phyloP scores from a whole-genome alignment of 106 monocot species.

The Amphibolis antarctica region DNA sequence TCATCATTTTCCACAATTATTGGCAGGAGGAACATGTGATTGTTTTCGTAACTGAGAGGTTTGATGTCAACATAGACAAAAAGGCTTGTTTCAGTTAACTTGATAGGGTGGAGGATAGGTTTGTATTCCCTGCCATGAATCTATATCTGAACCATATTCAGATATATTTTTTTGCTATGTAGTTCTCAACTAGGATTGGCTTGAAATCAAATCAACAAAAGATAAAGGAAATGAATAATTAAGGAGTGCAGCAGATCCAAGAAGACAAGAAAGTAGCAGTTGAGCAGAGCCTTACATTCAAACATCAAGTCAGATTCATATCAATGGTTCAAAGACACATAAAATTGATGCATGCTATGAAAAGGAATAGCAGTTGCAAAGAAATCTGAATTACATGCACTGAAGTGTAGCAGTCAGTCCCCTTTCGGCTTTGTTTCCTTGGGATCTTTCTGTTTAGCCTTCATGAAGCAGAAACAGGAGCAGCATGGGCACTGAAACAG shows the following conservation, averaged over 20 bases:
- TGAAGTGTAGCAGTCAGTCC: slow-evolving; percentile 10
- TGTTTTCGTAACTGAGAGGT: too few species aligned
- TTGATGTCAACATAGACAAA: not conserved
- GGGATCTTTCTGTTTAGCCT: slow-evolving; percentile 22
- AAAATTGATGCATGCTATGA: not conserved
- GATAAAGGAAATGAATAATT: slow-evolving; percentile 62
- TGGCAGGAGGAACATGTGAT: too few species aligned
- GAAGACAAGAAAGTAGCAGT: slow-evolving; percentile 7
- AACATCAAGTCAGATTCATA: not conserved
- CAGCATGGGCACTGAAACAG: slow-evolving; percentile 49
- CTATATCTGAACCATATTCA: not conserved
- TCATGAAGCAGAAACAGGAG: slow-evolving; percentile 57
- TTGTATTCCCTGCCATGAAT: not conserved
- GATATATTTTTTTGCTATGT: slow-evolving; percentile 12
- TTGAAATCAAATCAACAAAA: slow-evolving; percentile 58
- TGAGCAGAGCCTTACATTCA: not conserved
- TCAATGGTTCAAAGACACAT: not conserved
- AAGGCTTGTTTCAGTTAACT: not conserved
- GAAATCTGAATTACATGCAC: not conserved
- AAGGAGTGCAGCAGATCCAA: slow-evolving; percentile 4
- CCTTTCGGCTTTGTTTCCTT: slow-evolving; percentile 31
- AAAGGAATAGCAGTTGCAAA: not conserved
- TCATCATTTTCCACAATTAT: too few species aligned
- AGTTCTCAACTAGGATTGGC: slow-evolving; percentile 63
- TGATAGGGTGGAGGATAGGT: not conserved